Evolutionary conservation across 371 early-diverging fungal species (phyloP).

Genomic region (Circinella minor): DNA sequence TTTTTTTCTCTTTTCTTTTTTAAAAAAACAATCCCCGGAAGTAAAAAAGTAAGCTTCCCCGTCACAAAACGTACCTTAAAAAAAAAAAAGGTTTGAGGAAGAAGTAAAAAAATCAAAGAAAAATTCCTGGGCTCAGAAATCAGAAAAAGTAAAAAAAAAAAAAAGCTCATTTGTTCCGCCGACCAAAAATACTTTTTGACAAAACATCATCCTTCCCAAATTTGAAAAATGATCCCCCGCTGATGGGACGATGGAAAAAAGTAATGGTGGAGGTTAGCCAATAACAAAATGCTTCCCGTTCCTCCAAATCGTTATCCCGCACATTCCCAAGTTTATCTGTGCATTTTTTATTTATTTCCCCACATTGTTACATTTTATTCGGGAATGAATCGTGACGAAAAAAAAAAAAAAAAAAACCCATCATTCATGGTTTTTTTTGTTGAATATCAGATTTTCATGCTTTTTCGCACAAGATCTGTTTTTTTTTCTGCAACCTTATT

Average conservation of each 20-base stretch:
- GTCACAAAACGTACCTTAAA: constrained; percentile 10
- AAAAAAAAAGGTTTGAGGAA: constrained; percentile 9
- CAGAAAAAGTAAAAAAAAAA: constrained; percentile 19
- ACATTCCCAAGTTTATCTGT: constrained; percentile 5
- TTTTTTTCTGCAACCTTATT: too few relatives aligned
- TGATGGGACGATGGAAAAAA: neutral
- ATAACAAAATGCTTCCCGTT: constrained; percentile 1
- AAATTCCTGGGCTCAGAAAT: neutral
- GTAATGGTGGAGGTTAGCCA: too few relatives aligned
- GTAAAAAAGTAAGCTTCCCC: neutral
- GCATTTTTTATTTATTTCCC: neutral
- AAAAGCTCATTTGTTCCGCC: neutral
- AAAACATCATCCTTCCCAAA: too few relatives aligned
- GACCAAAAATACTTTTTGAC: too few relatives aligned
- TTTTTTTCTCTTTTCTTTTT: constrained; percentile 1
- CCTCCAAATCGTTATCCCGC: constrained; percentile 10
- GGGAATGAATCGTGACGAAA: neutral
- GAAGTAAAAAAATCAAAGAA: constrained; percentile 10
- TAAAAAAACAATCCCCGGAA: constrained; percentile 13
- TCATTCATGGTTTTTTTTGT: too few relatives aligned
- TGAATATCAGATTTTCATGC: too few relatives aligned
- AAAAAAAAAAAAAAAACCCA: too few relatives aligned
- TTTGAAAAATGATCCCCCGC: too few relatives aligned
- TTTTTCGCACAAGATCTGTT: too few relatives aligned
- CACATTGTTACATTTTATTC: neutral